Evolutionary conservation across 495 filamentous ascomycete genomes (phyloP).

Genomic region (Trichoderma reesei): DNA sequence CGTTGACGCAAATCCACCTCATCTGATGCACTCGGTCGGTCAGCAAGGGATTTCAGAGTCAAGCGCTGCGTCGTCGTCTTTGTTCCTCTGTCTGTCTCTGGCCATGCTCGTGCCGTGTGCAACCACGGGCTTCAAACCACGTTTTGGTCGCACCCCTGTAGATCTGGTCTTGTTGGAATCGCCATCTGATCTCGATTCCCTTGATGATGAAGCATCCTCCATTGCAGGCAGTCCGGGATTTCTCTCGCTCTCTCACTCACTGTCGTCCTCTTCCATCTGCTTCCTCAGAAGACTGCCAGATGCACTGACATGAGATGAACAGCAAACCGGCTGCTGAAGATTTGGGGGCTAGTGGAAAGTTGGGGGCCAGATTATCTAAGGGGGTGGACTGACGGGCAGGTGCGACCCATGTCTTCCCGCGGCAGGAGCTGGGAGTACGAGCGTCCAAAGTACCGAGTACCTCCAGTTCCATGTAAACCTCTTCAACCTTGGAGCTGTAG

Average conservation of each 20-base stretch:
- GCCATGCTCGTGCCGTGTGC: not conserved
- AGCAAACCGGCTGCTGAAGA: not conserved
- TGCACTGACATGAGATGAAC: conserved; percentile 2
- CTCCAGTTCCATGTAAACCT: not conserved
- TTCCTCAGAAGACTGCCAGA: too few species aligned
- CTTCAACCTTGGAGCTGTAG: not conserved
- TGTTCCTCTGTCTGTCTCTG: not conserved
- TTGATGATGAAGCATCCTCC: not conserved
- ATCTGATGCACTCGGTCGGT: not conserved
- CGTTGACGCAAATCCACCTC: not conserved
- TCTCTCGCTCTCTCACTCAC: too few species aligned
- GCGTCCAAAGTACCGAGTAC: too few species aligned
- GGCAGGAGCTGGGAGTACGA: not conserved
- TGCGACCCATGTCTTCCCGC: not conserved
- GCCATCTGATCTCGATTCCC: not conserved
- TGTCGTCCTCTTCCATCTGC: too few species aligned
- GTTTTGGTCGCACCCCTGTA: not conserved
- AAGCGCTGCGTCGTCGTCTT: not conserved
- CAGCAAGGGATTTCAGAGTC: not conserved
- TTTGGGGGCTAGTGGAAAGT: not conserved
- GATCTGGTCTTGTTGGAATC: not conserved
- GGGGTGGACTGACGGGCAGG: not conserved
- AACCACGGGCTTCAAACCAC: not conserved
- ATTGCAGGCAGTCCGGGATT: not conserved
- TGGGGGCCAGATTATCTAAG: not conserved